A percentile compares a stretch with the other conserved stretches of the same genome.
phyloP scores from a whole-genome alignment of 345 rosid species.

The Eutrema japonicum region DNA sequence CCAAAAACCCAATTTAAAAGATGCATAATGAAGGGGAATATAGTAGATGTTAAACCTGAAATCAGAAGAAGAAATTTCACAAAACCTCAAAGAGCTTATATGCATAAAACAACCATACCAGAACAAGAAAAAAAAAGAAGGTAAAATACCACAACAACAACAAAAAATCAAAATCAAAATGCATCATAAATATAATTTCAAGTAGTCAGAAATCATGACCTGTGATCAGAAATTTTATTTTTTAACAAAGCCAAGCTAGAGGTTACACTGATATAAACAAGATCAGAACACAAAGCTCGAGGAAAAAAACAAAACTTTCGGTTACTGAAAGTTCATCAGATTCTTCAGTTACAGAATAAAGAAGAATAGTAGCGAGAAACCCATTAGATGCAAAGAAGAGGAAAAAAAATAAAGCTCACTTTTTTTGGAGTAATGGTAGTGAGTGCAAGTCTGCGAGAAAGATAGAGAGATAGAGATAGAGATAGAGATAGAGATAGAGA shows the following conservation, averaged over 20 bases:
- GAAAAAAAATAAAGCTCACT: constrained; percentile 19
- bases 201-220: constrained; percentile 13
- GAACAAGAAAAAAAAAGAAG: neutral
- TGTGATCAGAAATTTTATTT: neutral
- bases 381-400: constrained; percentile 15
- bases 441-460: constrained; percentile 37
- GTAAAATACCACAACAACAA: neutral
- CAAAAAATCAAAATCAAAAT: constrained; percentile 5
- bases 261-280: constrained; percentile 26
- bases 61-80: constrained; percentile 11
- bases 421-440: constrained; percentile 36
- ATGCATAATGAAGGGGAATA: neutral
- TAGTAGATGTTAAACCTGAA: constrained; percentile 1
- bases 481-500: too few species aligned
- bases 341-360: constrained; percentile 26
- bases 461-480: constrained; percentile 26
- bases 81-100: constrained; percentile 20
- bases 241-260: neutral
- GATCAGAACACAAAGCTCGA: constrained; percentile 39
- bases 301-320: constrained; percentile 19
- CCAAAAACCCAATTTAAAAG: constrained; percentile 10
- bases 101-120: constrained; percentile 14
- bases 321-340: constrained; percentile 29
- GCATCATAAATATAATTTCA: constrained; percentile 19
- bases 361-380: constrained; percentile 3